These are phyloP conservation scores for Meyerozyma smithsonii DNA, from an alignment of 1,139 yeast species.

Conservation along the genomic window DNA sequence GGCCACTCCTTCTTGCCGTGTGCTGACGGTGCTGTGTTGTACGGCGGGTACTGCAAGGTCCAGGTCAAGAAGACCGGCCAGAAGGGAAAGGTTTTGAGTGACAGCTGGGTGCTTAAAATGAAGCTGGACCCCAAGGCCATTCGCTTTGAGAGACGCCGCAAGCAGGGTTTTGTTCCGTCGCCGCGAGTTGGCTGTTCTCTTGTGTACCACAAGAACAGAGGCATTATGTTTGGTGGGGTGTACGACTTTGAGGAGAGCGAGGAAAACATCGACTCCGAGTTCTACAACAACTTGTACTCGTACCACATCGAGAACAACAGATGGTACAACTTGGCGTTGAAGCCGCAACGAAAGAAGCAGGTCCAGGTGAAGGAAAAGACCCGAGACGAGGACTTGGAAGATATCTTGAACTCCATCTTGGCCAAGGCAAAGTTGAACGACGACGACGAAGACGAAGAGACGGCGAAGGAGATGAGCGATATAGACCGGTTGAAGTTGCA, in stretches of 20 bases:
- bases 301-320: slow-evolving; percentile 84
- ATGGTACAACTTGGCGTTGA: slow-evolving; percentile 75
- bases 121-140: slow-evolving; percentile 75
- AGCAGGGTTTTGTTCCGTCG: slow-evolving; percentile 84
- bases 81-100: slow-evolving; percentile 87
- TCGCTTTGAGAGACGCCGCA: slow-evolving; percentile 85
- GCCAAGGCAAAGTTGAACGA: slow-evolving; percentile 66
- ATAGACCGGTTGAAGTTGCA: slow-evolving; percentile 34
- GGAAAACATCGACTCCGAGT: slow-evolving; percentile 80
- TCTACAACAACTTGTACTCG: slow-evolving; percentile 75
- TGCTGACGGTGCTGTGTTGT: slow-evolving; percentile 78
- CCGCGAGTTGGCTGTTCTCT: slow-evolving; percentile 95
- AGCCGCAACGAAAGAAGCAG: slow-evolving; percentile 56
- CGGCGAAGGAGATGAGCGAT: slow-evolving; percentile 34
- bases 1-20: slow-evolving; percentile 87
- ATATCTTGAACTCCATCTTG: slow-evolving; percentile 68
- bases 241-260: slow-evolving; percentile 94
- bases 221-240: slow-evolving; percentile 92
- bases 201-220: slow-evolving; percentile 88
- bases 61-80: slow-evolving; percentile 86
- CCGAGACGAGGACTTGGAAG: slow-evolving; percentile 81
- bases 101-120: slow-evolving; percentile 87
- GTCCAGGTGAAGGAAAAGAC: slow-evolving; percentile 46
- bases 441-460: slow-evolving; percentile 43
- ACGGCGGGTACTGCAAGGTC: slow-evolving; percentile 94